These are phyloP conservation scores for Sporothrix variecibatus DNA, from an alignment of 2,329 filamentous ascomycete genomes.

Conservation along the genomic window DNA sequence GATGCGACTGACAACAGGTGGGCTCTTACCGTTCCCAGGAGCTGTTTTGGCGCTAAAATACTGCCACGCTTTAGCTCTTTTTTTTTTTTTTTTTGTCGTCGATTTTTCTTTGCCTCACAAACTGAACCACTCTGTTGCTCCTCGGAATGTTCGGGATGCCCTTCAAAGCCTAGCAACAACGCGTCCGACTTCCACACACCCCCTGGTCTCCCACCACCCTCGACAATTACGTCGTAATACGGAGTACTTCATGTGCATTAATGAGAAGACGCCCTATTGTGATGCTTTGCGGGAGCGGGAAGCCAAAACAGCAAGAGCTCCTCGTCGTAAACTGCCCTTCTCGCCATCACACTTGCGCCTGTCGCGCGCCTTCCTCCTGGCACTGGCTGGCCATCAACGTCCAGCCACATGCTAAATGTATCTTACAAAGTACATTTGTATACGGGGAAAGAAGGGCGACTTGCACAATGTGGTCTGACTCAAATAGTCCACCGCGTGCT, in stretches of 20 bases:
- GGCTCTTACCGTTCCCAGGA: conserved; percentile 13
- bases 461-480: conserved; percentile 16
- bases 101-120: conserved; percentile 10
- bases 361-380: not conserved
- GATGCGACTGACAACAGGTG: not conserved
- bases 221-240: conserved; percentile 14
- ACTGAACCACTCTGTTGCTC: not conserved
- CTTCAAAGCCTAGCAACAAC: conserved; percentile 2
- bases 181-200: not conserved
- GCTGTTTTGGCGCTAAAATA: not conserved
- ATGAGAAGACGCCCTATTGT: not conserved
- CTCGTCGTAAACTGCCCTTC: not conserved
- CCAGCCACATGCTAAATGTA: not conserved
- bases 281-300: conserved; percentile 1
- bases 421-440: too few species aligned
- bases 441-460: not conserved
- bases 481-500: not conserved
- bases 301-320: conserved; percentile 12
- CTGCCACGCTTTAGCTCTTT: not conserved
- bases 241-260: not conserved
- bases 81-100: conserved; percentile 5
- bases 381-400: not conserved
- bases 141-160: conserved; percentile 23
- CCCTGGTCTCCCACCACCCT: not conserved
- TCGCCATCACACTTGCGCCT: not conserved